phyloP scores from a whole-genome alignment of 257 asterid species.

The Lavandula angustifolia region DNA sequence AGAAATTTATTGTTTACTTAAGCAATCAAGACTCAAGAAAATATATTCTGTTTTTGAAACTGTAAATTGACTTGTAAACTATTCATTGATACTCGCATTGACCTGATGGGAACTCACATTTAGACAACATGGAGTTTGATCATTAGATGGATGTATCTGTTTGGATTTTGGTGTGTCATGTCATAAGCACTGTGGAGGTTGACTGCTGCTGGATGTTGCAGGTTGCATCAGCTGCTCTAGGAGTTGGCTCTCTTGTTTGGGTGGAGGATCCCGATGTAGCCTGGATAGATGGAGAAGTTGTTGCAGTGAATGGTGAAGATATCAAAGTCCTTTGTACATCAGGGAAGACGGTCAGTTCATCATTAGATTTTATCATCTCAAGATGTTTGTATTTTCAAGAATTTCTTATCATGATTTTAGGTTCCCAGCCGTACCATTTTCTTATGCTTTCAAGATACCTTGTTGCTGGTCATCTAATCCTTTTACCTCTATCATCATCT shows the following conservation, averaged over 20 bases:
- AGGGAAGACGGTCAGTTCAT: slow-evolving; percentile 80
- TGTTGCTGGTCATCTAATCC: not conserved
- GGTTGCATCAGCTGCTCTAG: slow-evolving; percentile 81
- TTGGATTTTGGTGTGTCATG: not conserved
- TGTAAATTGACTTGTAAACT: slow-evolving; percentile 5
- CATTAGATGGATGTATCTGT: not conserved
- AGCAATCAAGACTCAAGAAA: not conserved
- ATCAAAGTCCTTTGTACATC: slow-evolving; percentile 75
- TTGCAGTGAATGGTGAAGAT: slow-evolving; percentile 72
- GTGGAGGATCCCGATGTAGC: slow-evolving; percentile 92
- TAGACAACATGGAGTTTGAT: not conserved
- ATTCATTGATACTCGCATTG: slow-evolving; percentile 11
- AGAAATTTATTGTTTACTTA: not conserved
- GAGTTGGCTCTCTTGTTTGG: slow-evolving; percentile 93
- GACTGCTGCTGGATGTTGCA: slow-evolving; percentile 34
- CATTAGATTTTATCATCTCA: slow-evolving; percentile 2
- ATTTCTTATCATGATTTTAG: not conserved
- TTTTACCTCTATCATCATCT: too few species aligned
- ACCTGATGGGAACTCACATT: slow-evolving; percentile 7
- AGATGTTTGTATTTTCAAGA: not conserved
- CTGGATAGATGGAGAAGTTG: slow-evolving; percentile 95
- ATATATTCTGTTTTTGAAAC: not conserved
- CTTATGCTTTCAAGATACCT: not conserved
- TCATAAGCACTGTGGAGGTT: too few species aligned
- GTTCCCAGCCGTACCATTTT: not conserved